These are phyloP conservation scores for Aspergillus ochraceoroseus DNA, from an alignment of 2,329 filamentous ascomycete genomes.

Conservation along the genomic window DNA sequence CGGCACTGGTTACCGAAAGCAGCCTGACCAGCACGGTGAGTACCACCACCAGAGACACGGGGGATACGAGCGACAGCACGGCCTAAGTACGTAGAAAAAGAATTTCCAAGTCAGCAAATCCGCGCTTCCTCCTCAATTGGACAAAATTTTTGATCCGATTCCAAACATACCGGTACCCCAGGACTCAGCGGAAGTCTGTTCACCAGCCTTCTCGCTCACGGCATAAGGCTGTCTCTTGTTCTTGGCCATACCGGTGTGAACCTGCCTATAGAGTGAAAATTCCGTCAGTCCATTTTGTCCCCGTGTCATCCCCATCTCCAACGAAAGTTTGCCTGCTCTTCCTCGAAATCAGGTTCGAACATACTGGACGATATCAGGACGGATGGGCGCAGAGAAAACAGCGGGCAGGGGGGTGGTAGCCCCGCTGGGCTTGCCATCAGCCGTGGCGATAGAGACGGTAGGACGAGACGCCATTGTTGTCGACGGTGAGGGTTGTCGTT, in stretches of 20 bases:
- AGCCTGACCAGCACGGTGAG: constrained; percentile 99
- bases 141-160: constrained; percentile 19
- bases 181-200: constrained; percentile 99
- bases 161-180: constrained; percentile 90
- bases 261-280: constrained; percentile 50
- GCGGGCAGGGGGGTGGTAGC: constrained; percentile 87
- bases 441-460: constrained; percentile 94
- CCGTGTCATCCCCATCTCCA: constrained; percentile 17
- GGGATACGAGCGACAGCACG: constrained; percentile 99
- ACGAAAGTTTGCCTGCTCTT: too few species aligned
- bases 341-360: constrained; percentile 33
- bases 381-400: constrained; percentile 96
- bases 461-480: constrained; percentile 86
- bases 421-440: constrained; percentile 88
- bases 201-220: constrained; percentile 99
- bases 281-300: constrained; percentile 33
- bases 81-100: constrained; percentile 55
- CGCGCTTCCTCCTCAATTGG: constrained; percentile 6
- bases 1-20: constrained; percentile 99
- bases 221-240: constrained; percentile 99
- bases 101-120: constrained; percentile 13
- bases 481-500: constrained; percentile 34
- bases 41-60: constrained; percentile 99
- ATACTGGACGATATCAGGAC: constrained; percentile 97
- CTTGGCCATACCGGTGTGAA: constrained; percentile 99